A percentile compares a stretch with the other conserved stretches of the same genome.
Conservation (phyloP, 2,329 filamentous ascomycete genomes). For the Zymoseptoria pseudotritici region DNA sequence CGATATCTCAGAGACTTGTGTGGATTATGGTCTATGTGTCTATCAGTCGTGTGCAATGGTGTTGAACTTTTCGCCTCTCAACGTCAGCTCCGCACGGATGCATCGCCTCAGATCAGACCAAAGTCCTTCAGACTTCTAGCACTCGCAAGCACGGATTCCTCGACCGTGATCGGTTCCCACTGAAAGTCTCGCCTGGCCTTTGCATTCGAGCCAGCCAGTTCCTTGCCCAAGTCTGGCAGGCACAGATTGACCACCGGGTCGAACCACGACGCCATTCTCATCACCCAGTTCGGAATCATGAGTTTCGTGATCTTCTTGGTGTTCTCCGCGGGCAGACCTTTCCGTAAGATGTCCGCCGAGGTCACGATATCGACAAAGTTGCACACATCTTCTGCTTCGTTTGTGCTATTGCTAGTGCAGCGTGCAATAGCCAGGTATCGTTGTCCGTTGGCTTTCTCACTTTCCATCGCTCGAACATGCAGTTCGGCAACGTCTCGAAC, state of each 20-base stretch:
- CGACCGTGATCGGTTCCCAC: slow-evolving; percentile 10
- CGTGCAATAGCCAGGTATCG: slow-evolving; percentile 11
- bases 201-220: slow-evolving; percentile 11
- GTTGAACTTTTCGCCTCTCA: neutral
- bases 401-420: neutral
- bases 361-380: slow-evolving; percentile 12
- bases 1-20: neutral
- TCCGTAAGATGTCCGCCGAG: slow-evolving; percentile 9
- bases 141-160: slow-evolving; percentile 11
- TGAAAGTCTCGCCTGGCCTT: slow-evolving; percentile 12
- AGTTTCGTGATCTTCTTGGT: slow-evolving; percentile 13
- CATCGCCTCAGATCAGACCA: neutral
- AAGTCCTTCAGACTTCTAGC: slow-evolving; percentile 14
- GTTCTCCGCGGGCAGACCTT: slow-evolving; percentile 9
- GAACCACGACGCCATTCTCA: slow-evolving; percentile 15
- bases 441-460: slow-evolving; percentile 5
- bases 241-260: slow-evolving; percentile 15
- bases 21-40: neutral
- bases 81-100: neutral
- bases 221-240: slow-evolving; percentile 15
- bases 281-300: slow-evolving; percentile 13
- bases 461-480: slow-evolving; percentile 8
- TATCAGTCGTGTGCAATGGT: neutral
- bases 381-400: slow-evolving; percentile 3
- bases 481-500: slow-evolving; percentile 9